These are phyloP conservation scores for Solanum bulbocastanum DNA, from an alignment of 257 asterid species.

Conservation along the genomic window DNA sequence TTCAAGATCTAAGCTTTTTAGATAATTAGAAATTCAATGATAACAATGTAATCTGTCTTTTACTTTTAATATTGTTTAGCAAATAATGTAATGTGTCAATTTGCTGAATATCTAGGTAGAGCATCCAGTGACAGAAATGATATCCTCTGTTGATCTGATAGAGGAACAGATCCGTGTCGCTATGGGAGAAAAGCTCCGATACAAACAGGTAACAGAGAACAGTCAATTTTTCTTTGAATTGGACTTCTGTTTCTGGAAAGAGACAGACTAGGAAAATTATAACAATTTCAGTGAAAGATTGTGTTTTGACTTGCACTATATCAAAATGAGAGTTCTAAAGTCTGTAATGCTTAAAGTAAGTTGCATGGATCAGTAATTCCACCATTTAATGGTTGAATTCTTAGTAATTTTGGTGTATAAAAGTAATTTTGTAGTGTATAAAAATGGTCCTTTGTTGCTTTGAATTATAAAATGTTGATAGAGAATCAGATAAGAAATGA, in stretches of 20 bases:
- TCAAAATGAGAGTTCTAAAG: neutral
- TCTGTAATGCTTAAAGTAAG: neutral
- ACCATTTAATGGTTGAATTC: neutral
- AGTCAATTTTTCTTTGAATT: neutral
- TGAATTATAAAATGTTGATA: neutral
- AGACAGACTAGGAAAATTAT: neutral
- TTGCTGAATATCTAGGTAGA: slow-evolving; percentile 53
- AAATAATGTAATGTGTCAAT: neutral
- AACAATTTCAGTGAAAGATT: neutral
- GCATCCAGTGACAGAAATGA: slow-evolving; percentile 99
- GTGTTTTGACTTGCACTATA: neutral
- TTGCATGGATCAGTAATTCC: neutral
- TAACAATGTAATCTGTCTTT: neutral
- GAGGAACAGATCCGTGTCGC: slow-evolving; percentile 98
- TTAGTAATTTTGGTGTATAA: neutral
- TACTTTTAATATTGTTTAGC: neutral
- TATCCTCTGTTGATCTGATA: slow-evolving; percentile 91
- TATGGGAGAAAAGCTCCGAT: slow-evolving; percentile 80
- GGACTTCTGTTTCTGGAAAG: neutral
- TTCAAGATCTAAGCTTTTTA: neutral
- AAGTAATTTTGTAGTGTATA: neutral
- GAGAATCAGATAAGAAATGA: neutral
- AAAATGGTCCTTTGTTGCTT: neutral
- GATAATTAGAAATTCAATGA: neutral
- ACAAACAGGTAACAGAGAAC: slow-evolving; percentile 48